Conservation (phyloP, 2,329 filamentous ascomycete species). For the Alternaria incomplexa region DNA sequence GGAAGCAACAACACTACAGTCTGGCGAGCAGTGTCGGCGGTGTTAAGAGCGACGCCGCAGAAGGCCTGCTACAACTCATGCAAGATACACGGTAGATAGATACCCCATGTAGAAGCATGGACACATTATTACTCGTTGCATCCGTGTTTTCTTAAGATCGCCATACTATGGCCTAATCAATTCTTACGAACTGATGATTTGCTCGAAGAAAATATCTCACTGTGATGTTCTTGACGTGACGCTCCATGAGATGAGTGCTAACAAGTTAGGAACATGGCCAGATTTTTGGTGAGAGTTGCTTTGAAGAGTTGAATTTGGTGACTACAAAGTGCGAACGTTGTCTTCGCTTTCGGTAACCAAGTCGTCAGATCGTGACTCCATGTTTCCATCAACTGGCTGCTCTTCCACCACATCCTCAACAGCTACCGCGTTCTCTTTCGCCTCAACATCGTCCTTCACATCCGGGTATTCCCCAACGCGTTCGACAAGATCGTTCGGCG, state of each 20-base stretch:
- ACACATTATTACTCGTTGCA: background rate
- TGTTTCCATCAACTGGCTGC: background rate
- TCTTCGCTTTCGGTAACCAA: background rate
- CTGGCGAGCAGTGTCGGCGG: slow-evolving; percentile 52
- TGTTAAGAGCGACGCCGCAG: slow-evolving; percentile 58
- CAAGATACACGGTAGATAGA: slow-evolving; percentile 31
- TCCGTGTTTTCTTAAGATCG: background rate
- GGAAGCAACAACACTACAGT: slow-evolving; percentile 34
- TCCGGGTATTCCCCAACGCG: background rate
- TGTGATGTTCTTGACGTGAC: background rate
- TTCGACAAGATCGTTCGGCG: background rate
- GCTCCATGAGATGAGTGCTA: background rate
- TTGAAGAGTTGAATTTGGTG: background rate
- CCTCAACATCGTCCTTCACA: background rate
- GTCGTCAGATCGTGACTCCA: background rate
- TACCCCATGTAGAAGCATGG: background rate
- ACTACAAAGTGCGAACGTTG: background rate
- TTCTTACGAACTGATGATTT: background rate
- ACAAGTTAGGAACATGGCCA: background rate
- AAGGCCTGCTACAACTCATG: slow-evolving; percentile 60
- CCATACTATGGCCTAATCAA: background rate
- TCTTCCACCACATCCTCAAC: background rate
- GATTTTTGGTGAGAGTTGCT: background rate
- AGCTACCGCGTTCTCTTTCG: background rate
- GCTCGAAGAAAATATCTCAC: background rate